These are phyloP conservation scores for Zoysia matrella DNA, from an alignment of 202 grass and related monocot genomes.

Conservation along the genomic window DNA sequence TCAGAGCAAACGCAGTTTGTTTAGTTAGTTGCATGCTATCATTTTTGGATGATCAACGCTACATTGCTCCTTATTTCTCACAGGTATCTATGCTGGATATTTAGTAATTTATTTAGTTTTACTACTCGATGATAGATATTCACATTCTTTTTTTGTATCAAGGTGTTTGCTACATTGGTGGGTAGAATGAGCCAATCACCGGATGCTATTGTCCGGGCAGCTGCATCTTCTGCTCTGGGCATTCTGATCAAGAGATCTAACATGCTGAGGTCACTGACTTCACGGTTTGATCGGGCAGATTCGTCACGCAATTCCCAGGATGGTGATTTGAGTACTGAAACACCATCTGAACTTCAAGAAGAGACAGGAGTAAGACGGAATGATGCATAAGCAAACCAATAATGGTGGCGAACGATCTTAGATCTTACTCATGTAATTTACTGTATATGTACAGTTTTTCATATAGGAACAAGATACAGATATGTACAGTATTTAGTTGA, in stretches of 20 bases:
- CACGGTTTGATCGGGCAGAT: conserved; percentile 59
- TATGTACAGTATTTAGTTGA: neutral
- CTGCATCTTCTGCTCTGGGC: conserved; percentile 79
- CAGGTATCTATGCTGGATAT: conserved; percentile 63
- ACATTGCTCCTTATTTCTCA: conserved; percentile 87
- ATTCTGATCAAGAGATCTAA: conserved; percentile 83
- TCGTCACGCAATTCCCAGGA: conserved; percentile 53
- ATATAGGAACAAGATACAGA: no score
- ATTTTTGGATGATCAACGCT: conserved; percentile 86
- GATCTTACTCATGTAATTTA: conserved; percentile 35
- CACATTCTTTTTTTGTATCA: conserved; percentile 15
- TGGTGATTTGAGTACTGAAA: conserved; percentile 40
- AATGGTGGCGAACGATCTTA: neutral
- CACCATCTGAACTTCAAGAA: conserved; percentile 39
- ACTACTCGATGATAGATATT: neutral
- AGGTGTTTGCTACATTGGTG: conserved; percentile 84
- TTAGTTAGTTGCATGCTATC: conserved; percentile 87
- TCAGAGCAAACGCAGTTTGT: conserved; percentile 95
- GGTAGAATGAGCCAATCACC: conserved; percentile 77
- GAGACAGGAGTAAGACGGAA: conserved; percentile 1
- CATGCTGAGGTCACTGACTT: conserved; percentile 55
- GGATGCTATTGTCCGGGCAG: conserved; percentile 75
- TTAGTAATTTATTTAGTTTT: conserved; percentile 30
- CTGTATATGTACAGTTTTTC: conserved; percentile 40
- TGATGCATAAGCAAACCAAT: conserved; percentile 33